Evolutionary conservation across 345 rosid species (phyloP).

Genomic region (Aquilaria yunnanensis): DNA sequence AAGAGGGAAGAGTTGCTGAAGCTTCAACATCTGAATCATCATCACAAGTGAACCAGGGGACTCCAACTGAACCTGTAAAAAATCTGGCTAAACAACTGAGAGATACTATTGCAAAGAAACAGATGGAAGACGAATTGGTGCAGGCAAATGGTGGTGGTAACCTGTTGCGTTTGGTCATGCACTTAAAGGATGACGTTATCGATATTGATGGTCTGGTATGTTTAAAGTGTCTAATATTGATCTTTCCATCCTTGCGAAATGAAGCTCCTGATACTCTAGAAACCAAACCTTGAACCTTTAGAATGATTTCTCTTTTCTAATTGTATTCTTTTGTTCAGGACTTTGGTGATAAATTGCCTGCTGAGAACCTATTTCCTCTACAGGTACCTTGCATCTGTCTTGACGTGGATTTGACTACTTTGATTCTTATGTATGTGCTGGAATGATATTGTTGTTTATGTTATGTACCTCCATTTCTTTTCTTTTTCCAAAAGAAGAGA

Average conservation of each 20-base stretch:
- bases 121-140: conserved; percentile 79
- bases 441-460: too few relatives aligned
- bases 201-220: conserved; percentile 96
- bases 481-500: too few relatives aligned
- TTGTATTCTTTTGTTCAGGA: conserved; percentile 39
- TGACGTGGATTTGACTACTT: background rate
- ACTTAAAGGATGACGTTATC: conserved; percentile 82
- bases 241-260: conserved; percentile 3
- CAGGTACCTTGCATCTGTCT: conserved; percentile 47
- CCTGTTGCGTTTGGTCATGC: conserved; percentile 79
- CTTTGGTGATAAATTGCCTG: conserved; percentile 77
- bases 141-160: conserved; percentile 83
- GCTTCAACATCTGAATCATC: conserved; percentile 79
- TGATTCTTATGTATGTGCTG: background rate
- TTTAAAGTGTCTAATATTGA: conserved; percentile 8
- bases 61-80: conserved; percentile 58
- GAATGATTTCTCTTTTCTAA: conserved; percentile 1
- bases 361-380: conserved; percentile 82
- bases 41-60: conserved; percentile 55
- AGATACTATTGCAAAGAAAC: conserved; percentile 92
- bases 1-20: conserved; percentile 50
- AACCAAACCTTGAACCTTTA: too few relatives aligned
- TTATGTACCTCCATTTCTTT: too few relatives aligned
- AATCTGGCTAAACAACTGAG: conserved; percentile 82
- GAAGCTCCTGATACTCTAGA: background rate